Percentiles rank a stretch among this genome's conserved stretches.
Evolutionary conservation across 2,329 filamentous ascomycete genomes (phyloP).

Genomic region (Colletotrichum orchidophilum): DNA sequence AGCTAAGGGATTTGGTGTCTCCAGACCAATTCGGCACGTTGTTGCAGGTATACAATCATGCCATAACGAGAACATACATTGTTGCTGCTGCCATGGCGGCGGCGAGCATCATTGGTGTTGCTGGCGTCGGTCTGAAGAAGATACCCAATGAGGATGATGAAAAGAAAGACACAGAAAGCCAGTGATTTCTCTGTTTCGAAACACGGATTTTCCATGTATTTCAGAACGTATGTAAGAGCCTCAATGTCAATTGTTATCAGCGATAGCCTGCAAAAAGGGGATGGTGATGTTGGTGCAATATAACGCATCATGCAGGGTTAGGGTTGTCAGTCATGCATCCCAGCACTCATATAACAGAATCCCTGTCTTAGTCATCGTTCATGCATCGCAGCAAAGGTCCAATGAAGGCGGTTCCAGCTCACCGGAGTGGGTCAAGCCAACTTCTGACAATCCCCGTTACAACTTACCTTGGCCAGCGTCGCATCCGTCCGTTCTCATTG

Average conservation of each 20-base stretch:
- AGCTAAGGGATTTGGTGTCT: neutral
- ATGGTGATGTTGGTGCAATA: neutral
- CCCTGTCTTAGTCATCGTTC: constrained; percentile 14
- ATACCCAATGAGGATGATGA: neutral
- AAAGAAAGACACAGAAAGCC: neutral
- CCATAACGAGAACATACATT: constrained; percentile 14
- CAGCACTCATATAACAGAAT: neutral
- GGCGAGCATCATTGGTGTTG: constrained; percentile 19
- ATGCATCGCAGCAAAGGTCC: neutral
- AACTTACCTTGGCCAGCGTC: neutral
- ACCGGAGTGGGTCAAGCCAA: neutral
- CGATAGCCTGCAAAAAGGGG: neutral
- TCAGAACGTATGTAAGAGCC: neutral
- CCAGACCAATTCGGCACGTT: neutral
- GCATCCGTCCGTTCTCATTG: neutral
- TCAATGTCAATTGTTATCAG: neutral
- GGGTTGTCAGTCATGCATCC: constrained; percentile 9
- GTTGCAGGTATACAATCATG: constrained; percentile 10
- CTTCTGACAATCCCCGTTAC: constrained; percentile 25
- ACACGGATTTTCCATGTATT: too few species aligned
- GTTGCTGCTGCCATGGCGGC: constrained; percentile 17
- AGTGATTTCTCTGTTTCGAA: neutral
- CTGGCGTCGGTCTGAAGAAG: constrained; percentile 13
- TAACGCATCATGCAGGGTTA: constrained; percentile 20
- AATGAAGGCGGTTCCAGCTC: constrained; percentile 7